Evolutionary conservation across 495 filamentous ascomycete genomes (phyloP), one percentile per base, ranked within the genome.

Genomic region (Penicillium cosmopolitanum): DNA sequence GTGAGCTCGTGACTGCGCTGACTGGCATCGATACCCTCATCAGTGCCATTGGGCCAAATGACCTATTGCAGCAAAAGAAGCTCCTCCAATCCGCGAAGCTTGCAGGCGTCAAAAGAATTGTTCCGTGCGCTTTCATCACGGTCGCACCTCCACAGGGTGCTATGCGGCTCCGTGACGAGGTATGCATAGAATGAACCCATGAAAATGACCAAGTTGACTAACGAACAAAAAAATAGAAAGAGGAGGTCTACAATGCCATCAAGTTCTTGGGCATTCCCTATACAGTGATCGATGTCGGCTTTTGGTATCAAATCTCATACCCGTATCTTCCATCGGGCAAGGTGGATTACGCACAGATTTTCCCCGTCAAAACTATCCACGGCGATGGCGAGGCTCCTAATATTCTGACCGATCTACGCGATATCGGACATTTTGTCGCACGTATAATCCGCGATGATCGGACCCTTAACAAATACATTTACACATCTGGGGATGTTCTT

Each of bases 281-380:
- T 58, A 83, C 78, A 7, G 66, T 80, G 53, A 75, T 83, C 38
- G 78, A 82, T 50, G 71, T 79, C 1, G 80, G 79, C 10, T 80
- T 53, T 54, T 82, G 78, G 79, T 70, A 75, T 51, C 73, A 78
- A 42, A 52, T 77, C 21, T 57, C 65, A 0, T 67, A 71, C 13
- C 76, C 72, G 0, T n/a, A 19, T 2, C 5, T 82, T 1, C 73
- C 77, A 1, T 78, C 73, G 8, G 79, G 79, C 3, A 56, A 64
- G 33, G 56, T 72, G 2, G 73, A 80, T 50, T 68, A 77, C 35
- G 55, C 71, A 9, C 40, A 31, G 2, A 18, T 54, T 3, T 7
- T 56, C 0, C 36, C 43, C 6, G 10, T 15, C 16, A 66, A 70
- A 18, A 50, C 62, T 0, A 62, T 80, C 34, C 54, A 61, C 28